Base-by-base conservation (phyloP, 768 basidiomycete genomes). In the Tricholoma hemisulphureum region DNA sequence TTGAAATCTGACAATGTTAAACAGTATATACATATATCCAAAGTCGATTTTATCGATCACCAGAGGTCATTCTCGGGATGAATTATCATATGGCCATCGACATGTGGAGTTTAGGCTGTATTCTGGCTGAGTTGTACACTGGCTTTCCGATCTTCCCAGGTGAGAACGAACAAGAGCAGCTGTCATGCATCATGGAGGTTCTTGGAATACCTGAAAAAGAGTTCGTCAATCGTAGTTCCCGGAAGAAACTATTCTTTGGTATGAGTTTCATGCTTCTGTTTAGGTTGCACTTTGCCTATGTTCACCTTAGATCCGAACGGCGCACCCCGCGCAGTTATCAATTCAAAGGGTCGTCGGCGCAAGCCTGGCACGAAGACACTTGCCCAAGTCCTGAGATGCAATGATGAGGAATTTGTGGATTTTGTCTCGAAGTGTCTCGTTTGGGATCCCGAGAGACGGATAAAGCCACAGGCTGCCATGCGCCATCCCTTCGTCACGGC, bases 81-180 rank as follows among this genome's bases (percentile, higher is more conserved):
- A 97, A 95, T 71, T 99, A 99, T 71, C 93, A 96, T 69, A 98
- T 97, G 94, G 95, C 92, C 31, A 96, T 95, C 61, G 94, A 98
- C 70, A 99, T 99, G 95, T 99, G 97, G 97, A 96, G 94, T 78
- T 73, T 99, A 63, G 97, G 97, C 34, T 99, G 97, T 67, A 99
- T 99, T 61, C 78, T 99, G 53, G 97, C 97, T 14, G 97, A 99
- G 72, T 77, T 99, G 41, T 96, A 91, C 72, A 98, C 96, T 10
- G 97, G 97, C 1, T 97, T 93, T 72, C 97, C 97, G 1, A 95
- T 99, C 64, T 99, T 99, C 74, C 97, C 97, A 0, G 97, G 97
- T 23, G 97, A 99, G 75, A 98, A 98, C 68, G 96, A 99, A 71
- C 94, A 97, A 73, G 95, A 98, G 69, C 97, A 98, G 65, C 75